Evolutionary conservation across 768 basidiomycete genomes (phyloP), one percentile per base, ranked within the genome.

Genomic region (Phaffia tasmanica): DNA sequence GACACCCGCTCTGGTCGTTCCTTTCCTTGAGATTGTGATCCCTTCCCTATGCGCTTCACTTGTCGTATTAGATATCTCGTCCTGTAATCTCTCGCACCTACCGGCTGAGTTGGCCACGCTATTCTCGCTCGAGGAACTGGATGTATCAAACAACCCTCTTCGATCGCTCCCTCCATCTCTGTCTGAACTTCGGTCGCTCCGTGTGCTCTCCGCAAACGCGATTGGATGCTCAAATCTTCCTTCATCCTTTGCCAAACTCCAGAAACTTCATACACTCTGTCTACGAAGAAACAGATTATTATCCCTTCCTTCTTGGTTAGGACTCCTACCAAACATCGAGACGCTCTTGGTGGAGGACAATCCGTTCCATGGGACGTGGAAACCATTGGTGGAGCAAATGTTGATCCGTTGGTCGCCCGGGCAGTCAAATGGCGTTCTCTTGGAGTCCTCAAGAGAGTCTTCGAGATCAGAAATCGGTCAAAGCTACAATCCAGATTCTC

Each of bases 351-450:
- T 99, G n/a, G 94, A 98, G 70, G 87, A 85, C 21, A 99, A 99
- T 75, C 91, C 93, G 9, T 97, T 99, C 77, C 88, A 89, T 72
- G 88, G 88, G 9, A 88, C 89, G 1, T 95, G 92, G 89, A 85
- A 86, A 73, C 85, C 88, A 42, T 80, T 99, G 16, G 55, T 67
- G 32, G 35, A 63, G n/a, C 53, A 55, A 46, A 61, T 61, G 61
- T 18, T 67, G 21, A 47, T 62, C 2, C 46, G 57, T 29, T 67
- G 66, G 66, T 57, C 63, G 32, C 32, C 63, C 2, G 61, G 21
- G 15, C 46, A 42, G 35, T 42, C 11, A 11, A 11, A 4, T 5
- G 35, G 11, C 35, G 4, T 42, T 11, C 35, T 42, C 6, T 42
- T 42, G 35, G 35, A 42, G 11, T 42, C 35, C 35, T 42, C 35